These are phyloP conservation scores for Dovyalis caffra DNA, from an alignment of 345 rosid species.

Conservation along the genomic window DNA sequence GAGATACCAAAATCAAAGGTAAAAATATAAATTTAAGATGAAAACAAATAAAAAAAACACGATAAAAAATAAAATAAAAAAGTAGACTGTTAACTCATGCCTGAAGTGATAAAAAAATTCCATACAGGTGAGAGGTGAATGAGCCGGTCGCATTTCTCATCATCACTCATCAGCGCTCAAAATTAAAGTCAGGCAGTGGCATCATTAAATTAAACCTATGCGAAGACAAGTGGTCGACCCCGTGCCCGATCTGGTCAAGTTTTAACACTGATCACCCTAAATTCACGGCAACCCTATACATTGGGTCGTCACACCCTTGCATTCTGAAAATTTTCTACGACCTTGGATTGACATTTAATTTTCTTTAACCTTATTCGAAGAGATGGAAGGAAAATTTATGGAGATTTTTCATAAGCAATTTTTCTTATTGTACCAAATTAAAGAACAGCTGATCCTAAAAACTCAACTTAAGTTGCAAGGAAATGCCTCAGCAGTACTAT, in stretches of 20 bases:
- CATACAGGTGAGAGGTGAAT: not conserved
- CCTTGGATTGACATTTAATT: not conserved
- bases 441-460: not conserved
- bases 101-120: not conserved
- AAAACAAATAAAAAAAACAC: too few species aligned
- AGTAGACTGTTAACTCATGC: not conserved
- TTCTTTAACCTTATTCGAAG: not conserved
- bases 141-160: not conserved
- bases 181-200: not conserved
- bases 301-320: too few species aligned
- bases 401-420: not conserved
- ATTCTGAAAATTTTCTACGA: too few species aligned
- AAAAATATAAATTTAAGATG: too few species aligned
- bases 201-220: not conserved
- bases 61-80: too few species aligned
- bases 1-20: too few species aligned
- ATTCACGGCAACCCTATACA: not conserved
- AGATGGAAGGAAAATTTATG: not conserved
- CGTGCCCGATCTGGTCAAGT: constrained; percentile 7
- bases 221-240: not conserved
- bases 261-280: not conserved
- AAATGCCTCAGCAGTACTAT: not conserved
- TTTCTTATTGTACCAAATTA: not conserved
- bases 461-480: not conserved
- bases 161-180: too few species aligned